Percentiles rank a stretch among this genome's conserved stretches.
Conservation (phyloP, 2,329 filamentous ascomycete species). For the Aspergillus brasiliensis region DNA sequence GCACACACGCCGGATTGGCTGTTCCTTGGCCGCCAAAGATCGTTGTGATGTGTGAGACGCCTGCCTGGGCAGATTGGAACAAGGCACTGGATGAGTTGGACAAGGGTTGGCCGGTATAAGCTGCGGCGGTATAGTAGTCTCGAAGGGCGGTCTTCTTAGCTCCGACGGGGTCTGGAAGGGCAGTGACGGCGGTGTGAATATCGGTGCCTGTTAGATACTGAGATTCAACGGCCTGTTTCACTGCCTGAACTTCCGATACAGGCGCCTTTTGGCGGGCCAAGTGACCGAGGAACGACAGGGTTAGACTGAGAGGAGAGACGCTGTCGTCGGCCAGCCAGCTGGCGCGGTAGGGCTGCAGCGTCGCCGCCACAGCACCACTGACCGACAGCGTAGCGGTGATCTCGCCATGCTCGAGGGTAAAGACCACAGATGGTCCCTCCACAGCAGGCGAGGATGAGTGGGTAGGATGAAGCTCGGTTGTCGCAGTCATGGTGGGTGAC, state of each 20-base stretch:
- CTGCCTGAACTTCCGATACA: neutral
- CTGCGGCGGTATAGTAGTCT: neutral
- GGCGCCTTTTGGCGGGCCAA: neutral
- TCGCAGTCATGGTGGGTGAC: neutral
- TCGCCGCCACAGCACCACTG: neutral
- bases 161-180: neutral
- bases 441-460: neutral
- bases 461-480: neutral
- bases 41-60: neutral
- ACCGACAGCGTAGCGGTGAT: neutral
- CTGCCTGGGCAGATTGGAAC: neutral
- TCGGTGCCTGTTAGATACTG: neutral
- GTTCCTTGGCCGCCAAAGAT: slow-evolving; percentile 7
- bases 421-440: neutral
- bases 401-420: neutral
- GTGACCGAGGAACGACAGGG: neutral
- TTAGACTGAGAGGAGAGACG: neutral
- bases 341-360: neutral
- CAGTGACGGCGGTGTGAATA: neutral
- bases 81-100: neutral
- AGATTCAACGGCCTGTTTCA: neutral
- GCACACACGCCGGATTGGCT: neutral
- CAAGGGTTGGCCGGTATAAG: neutral
- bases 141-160: neutral
- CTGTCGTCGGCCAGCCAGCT: neutral